A percentile compares a stretch with the other conserved stretches of the same genome.
Conservation (phyloP, 2,329 filamentous ascomycete genomes). For the Drechslerella dactyloides region DNA sequence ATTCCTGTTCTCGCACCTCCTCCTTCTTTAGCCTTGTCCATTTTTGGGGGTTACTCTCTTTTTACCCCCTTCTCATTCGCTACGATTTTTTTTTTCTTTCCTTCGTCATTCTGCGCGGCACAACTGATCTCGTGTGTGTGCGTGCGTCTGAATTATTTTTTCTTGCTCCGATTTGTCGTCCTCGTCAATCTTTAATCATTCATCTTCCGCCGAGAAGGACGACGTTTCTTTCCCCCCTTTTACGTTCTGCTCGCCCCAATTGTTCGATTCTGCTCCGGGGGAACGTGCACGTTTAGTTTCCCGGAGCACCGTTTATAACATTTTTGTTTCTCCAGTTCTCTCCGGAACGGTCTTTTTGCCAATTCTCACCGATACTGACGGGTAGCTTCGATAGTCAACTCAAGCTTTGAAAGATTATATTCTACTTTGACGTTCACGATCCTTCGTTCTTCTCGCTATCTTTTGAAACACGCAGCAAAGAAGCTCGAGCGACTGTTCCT, state of each 20-base stretch:
- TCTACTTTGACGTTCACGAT: constrained; percentile 48
- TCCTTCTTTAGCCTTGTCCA: constrained; percentile 47
- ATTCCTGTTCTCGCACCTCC: constrained; percentile 44
- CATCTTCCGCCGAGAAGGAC: constrained; percentile 15
- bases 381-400: constrained; percentile 50
- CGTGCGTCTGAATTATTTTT: constrained; percentile 36
- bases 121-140: constrained; percentile 28
- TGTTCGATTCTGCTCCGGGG: constrained; percentile 41
- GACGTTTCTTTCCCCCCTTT: constrained; percentile 7
- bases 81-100: constrained; percentile 32
- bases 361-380: constrained; percentile 43
- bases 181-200: constrained; percentile 50
- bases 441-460: constrained; percentile 46
- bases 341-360: constrained; percentile 19
- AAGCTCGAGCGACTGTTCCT: constrained; percentile 13
- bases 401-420: constrained; percentile 42
- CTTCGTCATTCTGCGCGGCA: constrained; percentile 29
- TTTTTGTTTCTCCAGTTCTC: background rate
- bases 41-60: constrained; percentile 22
- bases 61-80: constrained; percentile 9
- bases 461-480: constrained; percentile 30
- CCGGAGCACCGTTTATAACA: constrained; percentile 49
- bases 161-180: constrained; percentile 16
- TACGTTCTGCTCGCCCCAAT: constrained; percentile 34
- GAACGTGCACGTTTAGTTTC: constrained; percentile 51